Base-by-base conservation (phyloP, 2,329 filamentous ascomycete species). In the Penicillium sp. region DNA sequence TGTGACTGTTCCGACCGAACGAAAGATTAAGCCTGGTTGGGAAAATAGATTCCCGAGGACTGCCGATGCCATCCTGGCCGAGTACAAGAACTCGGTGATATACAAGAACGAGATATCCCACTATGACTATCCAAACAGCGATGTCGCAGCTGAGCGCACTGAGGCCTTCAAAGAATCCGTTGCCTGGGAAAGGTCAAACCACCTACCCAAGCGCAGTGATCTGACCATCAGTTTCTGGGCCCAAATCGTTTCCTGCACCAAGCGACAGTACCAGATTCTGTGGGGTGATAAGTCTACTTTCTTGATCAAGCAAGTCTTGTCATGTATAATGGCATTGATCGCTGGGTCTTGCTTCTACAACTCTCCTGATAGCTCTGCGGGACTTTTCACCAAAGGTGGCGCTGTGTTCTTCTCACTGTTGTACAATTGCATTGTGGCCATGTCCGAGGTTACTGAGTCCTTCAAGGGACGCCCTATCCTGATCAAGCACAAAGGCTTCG, bases 311-410 rank as follows among this genome's bases (percentile, higher is more conserved):
- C 83, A 87, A 59, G 68, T 76, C 6, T 78, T 79, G 0, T 84
- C 81, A 1, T 62, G 87, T 6, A 61, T 77, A 0, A 82, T 86
- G 61, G 84, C 85, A 0, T 68, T 89, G 4, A 81, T 88, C 51
- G 76, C 80, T 2, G 85, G 85, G 6, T 87, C 85, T 0, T 75
- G 88, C 3, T 89, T 89, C 70, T 89, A 88, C 70, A 78, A 85
- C 50, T 81, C 85, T 0, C 79, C 84, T 0, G 53, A 72, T 24
- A 82, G 79, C 45, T 82, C 83, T 0, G 75, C 70, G 0, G 85
- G 85, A 7, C 69, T 89, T 0, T 88, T 88, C 65, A 65, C 81
- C 59, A 87, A 87, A 61, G 78, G 79, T 0, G 86, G 85, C 47
- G 79, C 84, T 0, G 70, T 86, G 4, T 89, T 88, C 75, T 80